These are phyloP conservation scores for Phytomonas francai DNA, from an alignment of 208 protist genomes.

Conservation along the genomic window DNA sequence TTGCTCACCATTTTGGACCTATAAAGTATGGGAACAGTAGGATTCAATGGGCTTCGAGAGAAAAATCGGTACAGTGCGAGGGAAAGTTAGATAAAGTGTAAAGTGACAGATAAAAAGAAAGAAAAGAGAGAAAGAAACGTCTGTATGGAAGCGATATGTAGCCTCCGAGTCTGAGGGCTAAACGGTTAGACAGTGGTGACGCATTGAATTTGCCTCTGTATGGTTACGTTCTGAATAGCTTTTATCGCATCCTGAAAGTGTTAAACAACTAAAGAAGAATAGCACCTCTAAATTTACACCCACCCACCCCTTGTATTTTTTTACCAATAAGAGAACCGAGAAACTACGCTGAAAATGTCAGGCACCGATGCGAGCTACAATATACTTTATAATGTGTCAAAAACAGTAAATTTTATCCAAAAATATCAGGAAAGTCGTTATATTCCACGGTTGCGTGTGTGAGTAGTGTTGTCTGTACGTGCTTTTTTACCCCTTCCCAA, in stretches of 20 bases:
- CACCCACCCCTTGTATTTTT: neutral
- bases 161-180: neutral
- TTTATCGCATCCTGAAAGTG: neutral
- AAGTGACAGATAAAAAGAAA: constrained; percentile 5
- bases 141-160: neutral
- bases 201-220: neutral
- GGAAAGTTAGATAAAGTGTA: neutral
- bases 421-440: neutral
- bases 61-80: neutral
- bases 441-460: neutral
- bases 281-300: neutral
- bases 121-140: neutral
- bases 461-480: too few species aligned
- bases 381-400: neutral
- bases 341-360: neutral
- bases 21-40: neutral
- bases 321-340: neutral
- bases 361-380: neutral
- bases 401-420: neutral
- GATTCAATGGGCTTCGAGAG: neutral
- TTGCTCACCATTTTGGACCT: neutral
- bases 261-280: constrained; percentile 9
- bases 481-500: neutral
- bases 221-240: neutral
- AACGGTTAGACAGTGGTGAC: neutral